phyloP scores from a whole-genome alignment of 768 basidiomycete genomes.

The Leccinum broughii region DNA sequence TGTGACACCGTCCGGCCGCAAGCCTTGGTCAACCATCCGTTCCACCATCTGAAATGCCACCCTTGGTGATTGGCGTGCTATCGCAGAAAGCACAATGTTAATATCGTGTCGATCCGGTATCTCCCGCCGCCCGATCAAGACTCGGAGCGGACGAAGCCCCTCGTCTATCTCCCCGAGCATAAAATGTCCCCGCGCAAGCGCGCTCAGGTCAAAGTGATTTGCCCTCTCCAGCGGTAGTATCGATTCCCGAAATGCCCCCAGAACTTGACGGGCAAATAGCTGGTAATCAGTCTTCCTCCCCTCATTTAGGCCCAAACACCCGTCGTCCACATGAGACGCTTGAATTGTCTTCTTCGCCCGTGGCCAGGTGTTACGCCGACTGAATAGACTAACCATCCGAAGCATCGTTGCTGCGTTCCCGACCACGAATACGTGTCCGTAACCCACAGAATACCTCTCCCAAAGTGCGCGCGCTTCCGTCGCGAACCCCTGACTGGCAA shows the following conservation, averaged over 20 bases:
- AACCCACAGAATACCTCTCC: slow-evolving; percentile 51
- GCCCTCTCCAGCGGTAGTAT: slow-evolving; percentile 51
- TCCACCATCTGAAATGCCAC: slow-evolving; percentile 48
- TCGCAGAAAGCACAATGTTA: slow-evolving; percentile 58
- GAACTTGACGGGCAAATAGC: slow-evolving; percentile 47
- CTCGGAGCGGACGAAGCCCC: slow-evolving; percentile 48
- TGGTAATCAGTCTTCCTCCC: slow-evolving; percentile 14
- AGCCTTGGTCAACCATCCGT: slow-evolving; percentile 48
- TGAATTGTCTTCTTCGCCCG: slow-evolving; percentile 7
- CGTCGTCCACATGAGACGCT: not conserved
- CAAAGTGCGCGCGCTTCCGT: slow-evolving; percentile 53
- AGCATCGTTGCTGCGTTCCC: slow-evolving; percentile 44
- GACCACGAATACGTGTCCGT: slow-evolving; percentile 41
- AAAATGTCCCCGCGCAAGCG: slow-evolving; percentile 63
- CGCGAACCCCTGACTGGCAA: slow-evolving; percentile 50
- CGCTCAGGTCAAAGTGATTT: slow-evolving; percentile 52
- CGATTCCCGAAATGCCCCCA: slow-evolving; percentile 41
- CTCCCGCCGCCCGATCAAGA: slow-evolving; percentile 49
- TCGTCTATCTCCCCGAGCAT: slow-evolving; percentile 49
- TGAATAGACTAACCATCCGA: slow-evolving; percentile 46
- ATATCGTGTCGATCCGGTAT: slow-evolving; percentile 63
- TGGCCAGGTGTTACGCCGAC: slow-evolving; percentile 24
- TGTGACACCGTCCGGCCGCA: slow-evolving; percentile 53
- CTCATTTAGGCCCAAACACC: slow-evolving; percentile 2
- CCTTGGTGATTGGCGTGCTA: slow-evolving; percentile 50